Evolutionary conservation across 1,284 basidiomycete species (phyloP).

Genomic region (Sporisorium scitamineum): DNA sequence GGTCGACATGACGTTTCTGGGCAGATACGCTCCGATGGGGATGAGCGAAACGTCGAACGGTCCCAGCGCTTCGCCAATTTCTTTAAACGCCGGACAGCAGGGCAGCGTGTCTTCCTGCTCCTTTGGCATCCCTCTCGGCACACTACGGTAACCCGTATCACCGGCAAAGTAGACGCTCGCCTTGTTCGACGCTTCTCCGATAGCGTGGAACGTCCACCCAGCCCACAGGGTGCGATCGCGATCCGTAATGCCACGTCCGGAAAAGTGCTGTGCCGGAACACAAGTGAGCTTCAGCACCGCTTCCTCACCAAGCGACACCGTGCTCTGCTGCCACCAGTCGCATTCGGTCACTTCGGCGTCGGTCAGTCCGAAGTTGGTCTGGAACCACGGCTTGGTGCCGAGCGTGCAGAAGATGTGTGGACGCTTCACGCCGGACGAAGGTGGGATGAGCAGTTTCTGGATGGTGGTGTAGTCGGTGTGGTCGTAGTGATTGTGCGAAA

Average conservation of each 20-base stretch:
- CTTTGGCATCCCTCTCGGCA: slow-evolving; percentile 34
- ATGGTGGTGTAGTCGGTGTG: slow-evolving; percentile 59
- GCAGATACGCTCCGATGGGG: slow-evolving; percentile 61
- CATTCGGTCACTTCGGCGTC: slow-evolving; percentile 51
- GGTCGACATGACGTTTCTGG: slow-evolving; percentile 58
- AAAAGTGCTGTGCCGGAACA: slow-evolving; percentile 60
- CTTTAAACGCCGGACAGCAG: slow-evolving; percentile 57
- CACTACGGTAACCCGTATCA: slow-evolving; percentile 53
- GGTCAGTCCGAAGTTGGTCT: slow-evolving; percentile 39
- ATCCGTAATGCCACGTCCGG: slow-evolving; percentile 35
- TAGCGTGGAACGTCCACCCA: slow-evolving; percentile 51
- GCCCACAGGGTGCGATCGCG: slow-evolving; percentile 58
- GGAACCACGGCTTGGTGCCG: slow-evolving; percentile 52
- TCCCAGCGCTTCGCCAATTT: slow-evolving; percentile 57
- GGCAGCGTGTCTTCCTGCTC: slow-evolving; percentile 54
- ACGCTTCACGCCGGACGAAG: slow-evolving; percentile 17
- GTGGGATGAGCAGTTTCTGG: slow-evolving; percentile 35
- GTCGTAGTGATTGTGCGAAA: slow-evolving; percentile 63
- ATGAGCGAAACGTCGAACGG: slow-evolving; percentile 58
- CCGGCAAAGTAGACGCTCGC: slow-evolving; percentile 61
- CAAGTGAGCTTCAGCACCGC: slow-evolving; percentile 46
- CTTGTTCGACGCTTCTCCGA: slow-evolving; percentile 7
- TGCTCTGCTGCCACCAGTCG: slow-evolving; percentile 60
- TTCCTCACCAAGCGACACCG: slow-evolving; percentile 18
- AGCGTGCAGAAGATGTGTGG: slow-evolving; percentile 59